Conservation (phyloP, 1,284 basidiomycete genomes). For the Coniophora puteana region DNA sequence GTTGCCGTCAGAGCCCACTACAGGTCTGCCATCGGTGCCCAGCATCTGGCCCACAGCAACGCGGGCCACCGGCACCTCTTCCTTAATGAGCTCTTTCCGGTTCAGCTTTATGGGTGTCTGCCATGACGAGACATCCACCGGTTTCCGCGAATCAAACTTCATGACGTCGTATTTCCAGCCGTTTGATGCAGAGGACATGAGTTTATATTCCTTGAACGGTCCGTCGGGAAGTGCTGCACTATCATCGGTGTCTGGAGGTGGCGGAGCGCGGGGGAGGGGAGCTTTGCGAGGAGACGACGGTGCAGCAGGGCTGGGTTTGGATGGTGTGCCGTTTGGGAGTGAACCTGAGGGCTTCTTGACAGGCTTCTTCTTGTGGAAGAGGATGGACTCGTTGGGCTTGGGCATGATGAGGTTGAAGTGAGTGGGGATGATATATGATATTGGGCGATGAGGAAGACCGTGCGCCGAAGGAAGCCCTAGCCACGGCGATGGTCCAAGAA, state of each 20-base stretch:
- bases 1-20: constrained; percentile 68
- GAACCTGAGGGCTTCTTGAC: constrained; percentile 15
- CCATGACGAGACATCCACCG: constrained; percentile 64
- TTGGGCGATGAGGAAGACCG: too few relatives aligned
- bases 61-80: constrained; percentile 39
- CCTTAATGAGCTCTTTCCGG: constrained; percentile 70
- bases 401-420: constrained; percentile 15
- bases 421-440: background rate
- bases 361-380: constrained; percentile 31
- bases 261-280: constrained; percentile 24
- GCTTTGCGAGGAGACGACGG: constrained; percentile 24
- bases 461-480: too few relatives aligned
- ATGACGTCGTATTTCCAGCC: constrained; percentile 85
- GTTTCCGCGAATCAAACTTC: constrained; percentile 74
- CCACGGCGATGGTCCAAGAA: too few relatives aligned
- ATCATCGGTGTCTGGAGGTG: constrained; percentile 39
- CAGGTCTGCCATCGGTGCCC: constrained; percentile 74
- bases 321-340: constrained; percentile 9
- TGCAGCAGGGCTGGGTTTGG: background rate
- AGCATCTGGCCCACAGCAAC: constrained; percentile 65
- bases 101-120: constrained; percentile 76
- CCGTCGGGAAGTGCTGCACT: constrained; percentile 53
- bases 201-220: constrained; percentile 64
- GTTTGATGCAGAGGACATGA: constrained; percentile 72
- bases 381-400: constrained; percentile 27